Evolutionary conservation across 1,284 basidiomycete genomes (phyloP).

Genomic region (Cryptococcus sp.): DNA sequence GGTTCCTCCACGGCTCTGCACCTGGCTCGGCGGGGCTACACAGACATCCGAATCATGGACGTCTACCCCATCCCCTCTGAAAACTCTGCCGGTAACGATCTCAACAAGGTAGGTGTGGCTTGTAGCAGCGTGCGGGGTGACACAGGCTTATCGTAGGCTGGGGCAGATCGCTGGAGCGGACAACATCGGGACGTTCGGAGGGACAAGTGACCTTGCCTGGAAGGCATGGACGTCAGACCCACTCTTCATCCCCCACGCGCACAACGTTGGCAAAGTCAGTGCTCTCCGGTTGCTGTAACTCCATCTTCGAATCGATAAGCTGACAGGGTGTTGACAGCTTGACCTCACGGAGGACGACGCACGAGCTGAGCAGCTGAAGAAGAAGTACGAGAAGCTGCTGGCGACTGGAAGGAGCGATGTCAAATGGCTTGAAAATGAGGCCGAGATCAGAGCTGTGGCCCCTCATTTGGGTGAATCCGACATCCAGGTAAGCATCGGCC

Average conservation of each 20-base stretch:
- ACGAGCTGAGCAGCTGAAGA: not conserved
- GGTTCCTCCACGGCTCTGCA: constrained; percentile 47
- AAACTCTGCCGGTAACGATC: constrained; percentile 42
- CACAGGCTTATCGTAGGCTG: not conserved
- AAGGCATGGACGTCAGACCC: constrained; percentile 42
- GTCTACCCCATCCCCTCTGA: constrained; percentile 36
- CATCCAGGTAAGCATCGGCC: constrained; percentile 18
- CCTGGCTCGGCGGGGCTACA: constrained; percentile 40
- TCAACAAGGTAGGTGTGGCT: constrained; percentile 42
- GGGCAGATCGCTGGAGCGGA: constrained; percentile 11
- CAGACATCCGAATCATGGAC: constrained; percentile 41
- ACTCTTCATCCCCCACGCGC: constrained; percentile 37
- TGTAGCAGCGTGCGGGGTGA: constrained; percentile 11
- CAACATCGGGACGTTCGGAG: constrained; percentile 11
- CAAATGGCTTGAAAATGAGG: constrained; percentile 14
- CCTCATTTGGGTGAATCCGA: constrained; percentile 21
- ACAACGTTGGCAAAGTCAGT: constrained; percentile 39
- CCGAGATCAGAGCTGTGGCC: constrained; percentile 26
- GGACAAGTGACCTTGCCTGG: constrained; percentile 17
- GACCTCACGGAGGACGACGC: constrained; percentile 6
- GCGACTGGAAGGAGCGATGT: not conserved
- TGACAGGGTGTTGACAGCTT: constrained; percentile 1
- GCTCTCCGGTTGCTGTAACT: not conserved
- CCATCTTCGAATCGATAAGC: not conserved
- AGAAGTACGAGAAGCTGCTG: constrained; percentile 1